These are phyloP conservation scores for Umbelopsis isabellina DNA, from an alignment of 192 early-diverging fungal species.

Conservation along the genomic window DNA sequence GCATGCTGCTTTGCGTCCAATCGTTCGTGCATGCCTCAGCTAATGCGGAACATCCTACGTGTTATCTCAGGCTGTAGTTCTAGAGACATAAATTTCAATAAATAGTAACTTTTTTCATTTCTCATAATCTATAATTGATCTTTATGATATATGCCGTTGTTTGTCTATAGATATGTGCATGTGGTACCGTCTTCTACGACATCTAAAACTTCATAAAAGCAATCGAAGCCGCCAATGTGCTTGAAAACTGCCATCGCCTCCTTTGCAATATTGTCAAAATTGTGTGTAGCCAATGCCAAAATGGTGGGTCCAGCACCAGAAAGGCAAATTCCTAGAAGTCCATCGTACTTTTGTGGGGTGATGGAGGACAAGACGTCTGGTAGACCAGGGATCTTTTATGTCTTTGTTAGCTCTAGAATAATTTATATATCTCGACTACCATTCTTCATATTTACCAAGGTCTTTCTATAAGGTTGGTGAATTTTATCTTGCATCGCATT, in stretches of 20 bases:
- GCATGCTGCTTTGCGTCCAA: background rate
- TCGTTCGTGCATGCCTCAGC: background rate
- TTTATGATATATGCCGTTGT: background rate
- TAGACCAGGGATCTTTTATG: constrained; percentile 77
- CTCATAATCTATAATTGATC: background rate
- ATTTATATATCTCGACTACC: background rate
- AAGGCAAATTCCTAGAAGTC: constrained; percentile 90
- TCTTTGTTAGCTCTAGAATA: background rate
- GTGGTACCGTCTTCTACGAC: constrained; percentile 61
- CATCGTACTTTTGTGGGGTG: constrained; percentile 74
- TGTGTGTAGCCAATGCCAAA: constrained; percentile 79
- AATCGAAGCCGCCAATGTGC: constrained; percentile 57
- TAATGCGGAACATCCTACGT: no score
- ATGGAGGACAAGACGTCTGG: constrained; percentile 80
- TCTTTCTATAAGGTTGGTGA: constrained; percentile 95
- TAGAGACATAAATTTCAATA: background rate
- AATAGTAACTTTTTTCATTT: background rate
- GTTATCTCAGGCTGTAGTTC: background rate
- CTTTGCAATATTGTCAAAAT: constrained; percentile 85
- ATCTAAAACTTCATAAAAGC: constrained; percentile 63
- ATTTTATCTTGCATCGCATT: constrained; percentile 95
- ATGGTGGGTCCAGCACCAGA: constrained; percentile 98
- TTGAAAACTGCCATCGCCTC: constrained; percentile 66
- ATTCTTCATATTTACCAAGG: constrained; percentile 63
- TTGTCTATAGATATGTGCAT: constrained; percentile 29